Evolutionary conservation across 306 rosid species (phyloP), one percentile per base, ranked within the genome.

Genomic region (Sophora flavescens): DNA sequence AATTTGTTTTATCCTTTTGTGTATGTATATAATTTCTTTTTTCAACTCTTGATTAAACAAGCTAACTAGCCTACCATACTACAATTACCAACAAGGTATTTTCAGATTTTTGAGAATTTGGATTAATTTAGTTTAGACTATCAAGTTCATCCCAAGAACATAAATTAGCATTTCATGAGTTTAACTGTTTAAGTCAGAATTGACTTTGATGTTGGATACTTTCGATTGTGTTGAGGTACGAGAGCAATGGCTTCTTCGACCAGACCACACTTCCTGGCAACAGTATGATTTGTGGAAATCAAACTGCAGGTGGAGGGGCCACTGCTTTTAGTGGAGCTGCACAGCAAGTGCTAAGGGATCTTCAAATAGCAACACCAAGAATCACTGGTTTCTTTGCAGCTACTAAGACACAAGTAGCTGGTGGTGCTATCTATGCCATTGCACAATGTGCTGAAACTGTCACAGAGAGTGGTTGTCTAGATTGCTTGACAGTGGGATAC

Each of bases 381-480:
- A 81, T 85, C 17, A 6, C 30, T 30, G 85, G 81, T 50, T 85
- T 10, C 68, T 85, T 62, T 78, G 88, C 85, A 54, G 88, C 85
- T 53, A 85, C 85, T 7, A 81, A 78, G 67, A 78, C 85, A 4
- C 62, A 15, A 68, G 26, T 81, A 7, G 50, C 52, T 30, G 81
- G 83, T 71, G 78, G 64, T 45, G 60, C 89, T 60, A 74, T 88
- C 17, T 87, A 85, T 63, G 93, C 88, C 8, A 67, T 91, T 64
- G 93, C 96, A 63, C 96, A 91, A 38, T 91, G 88, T 81, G 81
- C 78, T 50, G 72, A 81, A 35, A 73, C 83, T 38, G 75, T 74
- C 42, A 54, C 85, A 17, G 68, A 81, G 56, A 69, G 68, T 68
- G 85, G 79, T 5, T 85, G 88, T 38, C 17, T 63, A 28, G 81